These are phyloP conservation scores for Phyllosticta citribraziliensis DNA, from an alignment of 2,329 filamentous ascomycete genomes.

Conservation along the genomic window DNA sequence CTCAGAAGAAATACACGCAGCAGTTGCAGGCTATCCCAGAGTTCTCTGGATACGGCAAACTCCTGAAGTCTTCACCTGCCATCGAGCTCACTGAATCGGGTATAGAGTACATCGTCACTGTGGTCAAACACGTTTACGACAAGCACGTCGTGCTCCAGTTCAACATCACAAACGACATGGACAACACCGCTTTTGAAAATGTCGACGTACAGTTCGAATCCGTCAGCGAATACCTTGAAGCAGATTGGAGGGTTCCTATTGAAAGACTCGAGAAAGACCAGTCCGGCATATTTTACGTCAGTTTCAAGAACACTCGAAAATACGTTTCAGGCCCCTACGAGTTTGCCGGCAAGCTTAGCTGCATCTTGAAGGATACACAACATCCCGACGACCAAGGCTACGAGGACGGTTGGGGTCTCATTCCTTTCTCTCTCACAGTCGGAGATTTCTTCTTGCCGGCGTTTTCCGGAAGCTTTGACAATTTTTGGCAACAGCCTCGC, in stretches of 20 bases:
- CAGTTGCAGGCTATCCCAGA: conserved; percentile 84
- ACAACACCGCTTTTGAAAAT: conserved; percentile 51
- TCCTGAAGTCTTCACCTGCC: conserved; percentile 81
- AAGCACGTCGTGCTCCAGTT: conserved; percentile 93
- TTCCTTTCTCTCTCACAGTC: conserved; percentile 55
- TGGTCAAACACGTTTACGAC: conserved; percentile 97
- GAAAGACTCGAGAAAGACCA: conserved; percentile 74
- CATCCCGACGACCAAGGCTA: conserved; percentile 56
- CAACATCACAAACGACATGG: conserved; percentile 94
- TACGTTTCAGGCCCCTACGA: conserved; percentile 76
- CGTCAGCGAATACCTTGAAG: conserved; percentile 63
- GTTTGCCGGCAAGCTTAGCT: conserved; percentile 69
- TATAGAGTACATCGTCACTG: conserved; percentile 89
- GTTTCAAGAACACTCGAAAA: conserved; percentile 74
- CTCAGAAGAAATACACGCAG: conserved; percentile 71
- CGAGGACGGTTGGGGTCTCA: too few relatives aligned
- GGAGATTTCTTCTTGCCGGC: conserved; percentile 90
- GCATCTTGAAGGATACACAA: conserved; percentile 67
- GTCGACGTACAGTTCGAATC: conserved; percentile 63
- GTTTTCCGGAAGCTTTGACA: conserved; percentile 90
- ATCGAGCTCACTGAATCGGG: conserved; percentile 91
- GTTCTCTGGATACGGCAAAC: conserved; percentile 75
- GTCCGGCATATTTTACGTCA: conserved; percentile 88
- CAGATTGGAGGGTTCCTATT: conserved; percentile 88
- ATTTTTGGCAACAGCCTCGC: conserved; percentile 91